These are phyloP conservation scores for Anthracocystis panici-leucophaei DNA, from an alignment of 1,284 basidiomycete species.

Conservation along the genomic window DNA sequence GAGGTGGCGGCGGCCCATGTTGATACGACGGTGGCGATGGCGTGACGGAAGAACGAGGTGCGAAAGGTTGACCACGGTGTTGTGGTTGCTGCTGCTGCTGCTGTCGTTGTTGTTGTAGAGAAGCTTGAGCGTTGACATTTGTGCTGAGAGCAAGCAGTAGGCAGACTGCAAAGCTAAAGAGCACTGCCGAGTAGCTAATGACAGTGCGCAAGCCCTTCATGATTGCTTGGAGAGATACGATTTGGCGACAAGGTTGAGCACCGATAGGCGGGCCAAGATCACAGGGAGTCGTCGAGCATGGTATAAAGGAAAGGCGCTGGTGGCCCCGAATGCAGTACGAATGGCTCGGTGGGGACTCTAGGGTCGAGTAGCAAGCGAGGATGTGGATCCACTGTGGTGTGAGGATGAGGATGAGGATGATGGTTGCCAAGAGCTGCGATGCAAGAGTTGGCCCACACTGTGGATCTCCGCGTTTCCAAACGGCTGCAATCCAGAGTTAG, in stretches of 20 bases:
- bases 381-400: neutral
- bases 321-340: neutral
- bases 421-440: neutral
- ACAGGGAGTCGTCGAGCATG: slow-evolving; percentile 9
- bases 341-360: no score
- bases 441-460: neutral
- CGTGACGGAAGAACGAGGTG: slow-evolving; percentile 13
- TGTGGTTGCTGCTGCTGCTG: slow-evolving; percentile 7
- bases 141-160: slow-evolving; percentile 20
- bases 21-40: slow-evolving; percentile 5
- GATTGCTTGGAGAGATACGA: neutral
- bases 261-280: neutral
- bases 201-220: slow-evolving; percentile 15
- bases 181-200: slow-evolving; percentile 9
- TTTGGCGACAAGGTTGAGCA: neutral
- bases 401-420: no score
- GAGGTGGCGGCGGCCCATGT: slow-evolving; percentile 5
- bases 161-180: slow-evolving; percentile 16
- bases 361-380: no score
- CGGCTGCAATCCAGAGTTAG: no score
- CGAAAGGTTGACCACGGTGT: neutral
- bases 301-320: neutral
- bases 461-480: no score
- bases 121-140: slow-evolving; percentile 1
- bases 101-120: slow-evolving; percentile 1